These are phyloP conservation scores for Alloteropsis semialata DNA, from an alignment of 176 grass and related monocot genomes.

Conservation along the genomic window DNA sequence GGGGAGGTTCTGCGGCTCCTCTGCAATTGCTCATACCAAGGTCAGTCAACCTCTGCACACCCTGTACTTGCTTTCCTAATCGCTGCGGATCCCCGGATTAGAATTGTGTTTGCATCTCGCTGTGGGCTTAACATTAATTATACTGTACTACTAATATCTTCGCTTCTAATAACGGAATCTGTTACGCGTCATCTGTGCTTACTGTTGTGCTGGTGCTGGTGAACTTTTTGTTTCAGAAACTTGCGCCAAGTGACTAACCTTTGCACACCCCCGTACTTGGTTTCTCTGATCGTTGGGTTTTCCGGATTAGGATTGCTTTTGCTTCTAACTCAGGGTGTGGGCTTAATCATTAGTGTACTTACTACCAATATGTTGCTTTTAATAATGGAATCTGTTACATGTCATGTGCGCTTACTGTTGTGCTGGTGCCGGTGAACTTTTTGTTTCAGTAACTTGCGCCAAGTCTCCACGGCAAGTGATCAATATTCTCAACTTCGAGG, in stretches of 20 bases:
- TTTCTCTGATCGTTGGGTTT: no score
- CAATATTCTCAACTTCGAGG: slow-evolving; percentile 66
- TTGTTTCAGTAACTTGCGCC: slow-evolving; percentile 68
- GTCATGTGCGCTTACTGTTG: no score
- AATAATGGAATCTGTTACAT: no score
- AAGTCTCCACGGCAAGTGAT: slow-evolving; percentile 82
- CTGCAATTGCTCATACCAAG: slow-evolving; percentile 92
- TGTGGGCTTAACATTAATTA: not conserved
- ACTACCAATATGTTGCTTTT: no score
- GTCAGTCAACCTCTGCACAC: slow-evolving; percentile 11
- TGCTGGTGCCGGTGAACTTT: no score
- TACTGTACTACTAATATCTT: not conserved
- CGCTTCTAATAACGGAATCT: not conserved
- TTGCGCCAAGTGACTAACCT: no score
- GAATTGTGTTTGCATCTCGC: not conserved
- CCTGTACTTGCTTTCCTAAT: not conserved
- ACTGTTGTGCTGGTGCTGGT: not conserved
- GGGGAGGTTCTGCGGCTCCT: slow-evolving; percentile 76
- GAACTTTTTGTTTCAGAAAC: no score
- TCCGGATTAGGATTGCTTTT: no score
- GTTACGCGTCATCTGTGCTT: not conserved
- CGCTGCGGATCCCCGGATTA: not conserved
- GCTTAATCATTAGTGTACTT: no score
- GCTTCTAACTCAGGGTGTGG: no score
- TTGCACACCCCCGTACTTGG: no score